Evolutionary conservation across 164 flowering plant species (phyloP).

Genomic region (Brasenia schreberi): DNA sequence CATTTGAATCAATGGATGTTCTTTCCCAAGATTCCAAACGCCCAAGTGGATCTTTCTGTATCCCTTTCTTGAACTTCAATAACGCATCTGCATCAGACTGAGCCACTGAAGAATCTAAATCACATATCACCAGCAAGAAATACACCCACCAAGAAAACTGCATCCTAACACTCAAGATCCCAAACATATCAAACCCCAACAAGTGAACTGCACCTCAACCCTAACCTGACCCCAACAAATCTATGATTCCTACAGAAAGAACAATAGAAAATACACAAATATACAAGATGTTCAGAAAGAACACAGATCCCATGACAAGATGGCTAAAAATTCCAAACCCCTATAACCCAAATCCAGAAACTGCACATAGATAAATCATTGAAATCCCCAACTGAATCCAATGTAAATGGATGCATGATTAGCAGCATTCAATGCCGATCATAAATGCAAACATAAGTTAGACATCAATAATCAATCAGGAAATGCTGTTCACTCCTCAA

Average conservation of each 20-base stretch:
- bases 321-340: not conserved
- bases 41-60: conserved; percentile 33
- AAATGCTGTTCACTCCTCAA: not conserved
- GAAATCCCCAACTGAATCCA: not conserved
- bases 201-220: not conserved
- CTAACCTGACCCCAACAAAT: not conserved
- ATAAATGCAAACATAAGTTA: not conserved
- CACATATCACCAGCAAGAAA: not conserved
- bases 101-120: not conserved
- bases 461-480: not conserved
- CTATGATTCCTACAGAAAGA: not conserved
- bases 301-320: not conserved
- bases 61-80: conserved; percentile 32
- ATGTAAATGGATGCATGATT: not conserved
- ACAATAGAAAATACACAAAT: not conserved
- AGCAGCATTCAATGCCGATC: not conserved
- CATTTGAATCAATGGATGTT: conserved; percentile 33
- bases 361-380: not conserved
- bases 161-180: not conserved
- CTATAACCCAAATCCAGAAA: not conserved
- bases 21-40: conserved; percentile 44
- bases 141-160: not conserved
- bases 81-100: not conserved
- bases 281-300: not conserved
- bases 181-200: not conserved